Conservation (phyloP, 768 basidiomycete species). For the Nidularia sp. region DNA sequence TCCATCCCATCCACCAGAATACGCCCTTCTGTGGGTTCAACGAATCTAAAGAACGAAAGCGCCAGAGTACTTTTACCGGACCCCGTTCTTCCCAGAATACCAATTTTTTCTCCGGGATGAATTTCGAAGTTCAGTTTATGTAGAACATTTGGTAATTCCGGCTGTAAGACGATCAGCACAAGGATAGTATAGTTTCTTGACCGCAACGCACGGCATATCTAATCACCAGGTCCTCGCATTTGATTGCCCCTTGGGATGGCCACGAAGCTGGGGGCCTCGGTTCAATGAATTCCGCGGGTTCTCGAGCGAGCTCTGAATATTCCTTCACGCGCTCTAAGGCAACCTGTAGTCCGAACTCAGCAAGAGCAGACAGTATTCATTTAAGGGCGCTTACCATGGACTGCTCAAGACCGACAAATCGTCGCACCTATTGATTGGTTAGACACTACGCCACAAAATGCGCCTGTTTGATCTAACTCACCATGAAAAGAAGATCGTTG, state of each 20-base stretch:
- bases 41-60: conserved; percentile 83
- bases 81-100: neutral
- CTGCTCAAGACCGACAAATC: conserved; percentile 59
- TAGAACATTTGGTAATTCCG: neutral
- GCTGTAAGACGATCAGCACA: neutral
- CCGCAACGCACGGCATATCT: neutral
- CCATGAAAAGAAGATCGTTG: conserved; percentile 66
- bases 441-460: neutral
- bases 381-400: neutral
- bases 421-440: conserved; percentile 43
- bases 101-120: neutral
- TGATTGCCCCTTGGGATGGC: neutral
- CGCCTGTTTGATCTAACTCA: conserved; percentile 5
- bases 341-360: conserved; percentile 38
- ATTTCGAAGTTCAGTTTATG: neutral
- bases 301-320: conserved; percentile 19
- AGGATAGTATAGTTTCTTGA: neutral
- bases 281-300: neutral
- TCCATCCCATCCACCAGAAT: conserved; percentile 74
- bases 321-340: conserved; percentile 89
- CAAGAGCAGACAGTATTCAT: neutral
- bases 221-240: neutral
- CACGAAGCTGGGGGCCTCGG: neutral
- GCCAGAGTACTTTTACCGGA: conserved; percentile 46
- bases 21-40: conserved; percentile 69